Evolutionary conservation across 2,329 filamentous ascomycete species (phyloP).

Genomic region (Monilinia fructicola): DNA sequence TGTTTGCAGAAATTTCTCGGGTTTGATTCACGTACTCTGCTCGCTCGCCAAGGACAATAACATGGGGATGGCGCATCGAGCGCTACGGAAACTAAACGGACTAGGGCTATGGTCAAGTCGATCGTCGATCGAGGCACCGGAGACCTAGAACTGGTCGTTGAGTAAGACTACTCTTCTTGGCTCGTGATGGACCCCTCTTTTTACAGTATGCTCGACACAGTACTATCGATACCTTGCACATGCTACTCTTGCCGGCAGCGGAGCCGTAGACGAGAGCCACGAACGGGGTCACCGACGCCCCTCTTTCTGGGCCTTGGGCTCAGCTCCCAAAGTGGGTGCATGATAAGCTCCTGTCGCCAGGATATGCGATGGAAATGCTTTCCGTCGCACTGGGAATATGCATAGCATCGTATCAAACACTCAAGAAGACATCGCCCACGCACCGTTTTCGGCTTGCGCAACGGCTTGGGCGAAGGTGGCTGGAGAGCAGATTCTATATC

Average conservation of each 20-base stretch:
- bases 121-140: not conserved
- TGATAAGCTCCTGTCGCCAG: too few species aligned
- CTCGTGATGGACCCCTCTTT: not conserved
- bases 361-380: not conserved
- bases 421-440: not conserved
- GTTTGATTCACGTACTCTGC: not conserved
- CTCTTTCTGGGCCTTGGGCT: not conserved
- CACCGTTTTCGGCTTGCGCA: not conserved
- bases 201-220: not conserved
- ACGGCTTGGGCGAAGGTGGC: not conserved
- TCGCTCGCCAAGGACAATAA: not conserved
- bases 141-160: not conserved
- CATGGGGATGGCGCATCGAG: not conserved
- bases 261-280: not conserved
- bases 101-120: not conserved
- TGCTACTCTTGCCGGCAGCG: not conserved
- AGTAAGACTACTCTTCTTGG: not conserved
- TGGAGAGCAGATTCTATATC: not conserved
- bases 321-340: not conserved
- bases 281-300: not conserved
- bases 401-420: not conserved
- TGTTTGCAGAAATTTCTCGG: slow-evolving; percentile 9
- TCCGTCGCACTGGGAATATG: not conserved
- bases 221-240: not conserved
- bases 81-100: not conserved